Evolutionary conservation across 805 yeast species (phyloP).

Genomic region (Danielozyma ontarioensis): DNA sequence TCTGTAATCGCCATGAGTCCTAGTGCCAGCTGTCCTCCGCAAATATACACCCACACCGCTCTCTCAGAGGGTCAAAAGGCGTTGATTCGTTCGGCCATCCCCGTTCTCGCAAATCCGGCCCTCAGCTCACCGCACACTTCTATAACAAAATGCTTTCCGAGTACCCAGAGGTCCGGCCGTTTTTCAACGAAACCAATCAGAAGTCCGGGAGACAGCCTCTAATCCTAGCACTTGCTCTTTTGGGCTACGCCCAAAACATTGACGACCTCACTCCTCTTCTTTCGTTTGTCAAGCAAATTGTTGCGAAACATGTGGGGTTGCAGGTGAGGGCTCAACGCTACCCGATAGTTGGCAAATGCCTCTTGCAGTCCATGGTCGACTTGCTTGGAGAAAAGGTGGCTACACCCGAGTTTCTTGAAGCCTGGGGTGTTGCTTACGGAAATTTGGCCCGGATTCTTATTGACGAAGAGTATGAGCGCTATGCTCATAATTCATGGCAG

Average conservation of each 20-base stretch:
- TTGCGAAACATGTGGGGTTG: conserved; percentile 61
- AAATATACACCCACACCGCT: no score
- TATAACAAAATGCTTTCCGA: conserved; percentile 51
- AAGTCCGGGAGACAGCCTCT: conserved; percentile 51
- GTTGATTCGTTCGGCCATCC: no score
- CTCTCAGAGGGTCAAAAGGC: no score
- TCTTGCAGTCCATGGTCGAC: conserved; percentile 50
- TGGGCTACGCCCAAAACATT: conserved; percentile 58
- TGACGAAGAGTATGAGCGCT: conserved; percentile 45
- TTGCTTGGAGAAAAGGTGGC: conserved; percentile 55
- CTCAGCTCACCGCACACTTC: conserved; percentile 46
- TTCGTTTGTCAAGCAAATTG: conserved; percentile 54
- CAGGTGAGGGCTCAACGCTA: conserved; percentile 62
- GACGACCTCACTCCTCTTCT: conserved; percentile 51
- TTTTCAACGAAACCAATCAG: conserved; percentile 60
- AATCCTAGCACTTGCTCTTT: conserved; percentile 57
- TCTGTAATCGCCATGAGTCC: no score
- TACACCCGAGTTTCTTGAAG: conserved; percentile 51
- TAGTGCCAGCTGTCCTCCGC: no score
- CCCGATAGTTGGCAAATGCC: conserved; percentile 54
- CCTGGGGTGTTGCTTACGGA: conserved; percentile 65
- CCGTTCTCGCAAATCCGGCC: no score
- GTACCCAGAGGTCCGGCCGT: conserved; percentile 51
- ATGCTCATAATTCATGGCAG: conserved; percentile 44
- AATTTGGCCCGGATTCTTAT: conserved; percentile 59